phyloP scores from a whole-genome alignment of 768 basidiomycete genomes.

The Strobilomyces dryophilus region DNA sequence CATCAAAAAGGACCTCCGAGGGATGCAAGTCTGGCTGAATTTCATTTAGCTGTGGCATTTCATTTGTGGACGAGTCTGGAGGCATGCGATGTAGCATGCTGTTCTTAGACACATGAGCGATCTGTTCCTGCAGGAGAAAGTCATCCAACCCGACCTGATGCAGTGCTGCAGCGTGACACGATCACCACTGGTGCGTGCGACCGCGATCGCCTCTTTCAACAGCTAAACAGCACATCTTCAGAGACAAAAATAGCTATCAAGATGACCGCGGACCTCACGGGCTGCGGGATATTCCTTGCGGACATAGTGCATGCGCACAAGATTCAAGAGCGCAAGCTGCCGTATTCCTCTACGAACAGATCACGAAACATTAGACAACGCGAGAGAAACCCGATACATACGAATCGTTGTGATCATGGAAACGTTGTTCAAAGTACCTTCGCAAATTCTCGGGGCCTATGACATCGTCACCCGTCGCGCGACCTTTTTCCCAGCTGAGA shows the following conservation, averaged over 20 bases:
- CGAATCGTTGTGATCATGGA: constrained; percentile 79
- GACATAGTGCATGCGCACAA: constrained; percentile 75
- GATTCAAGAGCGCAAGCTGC: constrained; percentile 73
- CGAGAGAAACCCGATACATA: constrained; percentile 34
- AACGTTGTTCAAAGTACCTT: constrained; percentile 81
- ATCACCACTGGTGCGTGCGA: constrained; percentile 72
- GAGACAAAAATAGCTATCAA: background rate
- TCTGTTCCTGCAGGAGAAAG: constrained; percentile 2
- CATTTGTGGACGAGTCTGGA: constrained; percentile 31
- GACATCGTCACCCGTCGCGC: constrained; percentile 65
- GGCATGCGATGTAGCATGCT: constrained; percentile 75
- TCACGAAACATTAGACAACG: background rate
- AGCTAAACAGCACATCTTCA: constrained; percentile 40
- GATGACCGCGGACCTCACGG: constrained; percentile 46
- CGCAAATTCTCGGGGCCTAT: constrained; percentile 67
- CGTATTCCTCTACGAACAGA: constrained; percentile 56
- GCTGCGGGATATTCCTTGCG: constrained; percentile 66
- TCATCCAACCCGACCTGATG: constrained; percentile 49
- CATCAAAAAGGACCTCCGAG: constrained; percentile 71
- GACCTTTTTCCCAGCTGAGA: constrained; percentile 61
- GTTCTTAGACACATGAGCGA: constrained; percentile 11
- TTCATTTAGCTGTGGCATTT: constrained; percentile 59
- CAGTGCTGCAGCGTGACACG: constrained; percentile 73
- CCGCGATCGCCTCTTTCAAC: constrained; percentile 70
- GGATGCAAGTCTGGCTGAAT: constrained; percentile 75